Evolutionary conservation across 2,329 filamentous ascomycete species (phyloP).

Genomic region (Acephala macrosclerotiorum): DNA sequence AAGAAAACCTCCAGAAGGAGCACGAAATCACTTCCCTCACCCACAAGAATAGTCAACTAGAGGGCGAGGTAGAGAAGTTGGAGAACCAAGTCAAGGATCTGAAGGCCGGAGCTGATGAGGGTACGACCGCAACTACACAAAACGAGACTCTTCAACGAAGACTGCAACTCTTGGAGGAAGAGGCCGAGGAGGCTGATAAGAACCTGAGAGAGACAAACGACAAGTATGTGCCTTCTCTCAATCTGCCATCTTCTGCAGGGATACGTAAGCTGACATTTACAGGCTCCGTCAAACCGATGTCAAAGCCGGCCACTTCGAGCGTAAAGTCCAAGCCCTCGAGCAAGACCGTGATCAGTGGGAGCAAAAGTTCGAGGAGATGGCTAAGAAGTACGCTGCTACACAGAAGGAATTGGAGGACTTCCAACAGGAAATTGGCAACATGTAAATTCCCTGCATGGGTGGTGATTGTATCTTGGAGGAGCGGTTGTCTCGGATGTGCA

Average conservation of each 20-base stretch:
- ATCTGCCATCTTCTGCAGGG: slow-evolving; percentile 10
- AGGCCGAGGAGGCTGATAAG: slow-evolving; percentile 96
- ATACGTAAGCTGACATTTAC: slow-evolving; percentile 34
- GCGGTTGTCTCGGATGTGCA: slow-evolving; percentile 20
- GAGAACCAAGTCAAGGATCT: slow-evolving; percentile 83
- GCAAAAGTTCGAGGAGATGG: slow-evolving; percentile 96
- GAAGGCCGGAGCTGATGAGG: slow-evolving; percentile 87
- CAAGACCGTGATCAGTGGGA: slow-evolving; percentile 93
- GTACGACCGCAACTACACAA: slow-evolving; percentile 82
- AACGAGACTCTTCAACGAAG: slow-evolving; percentile 92
- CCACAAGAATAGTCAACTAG: slow-evolving; percentile 94
- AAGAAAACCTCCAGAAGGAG: slow-evolving; percentile 96
- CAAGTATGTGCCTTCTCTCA: slow-evolving; percentile 73
- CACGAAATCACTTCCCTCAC: slow-evolving; percentile 96
- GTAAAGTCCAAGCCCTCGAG: slow-evolving; percentile 98
- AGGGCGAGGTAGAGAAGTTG: slow-evolving; percentile 90
- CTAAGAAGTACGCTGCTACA: slow-evolving; percentile 82
- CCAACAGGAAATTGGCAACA: slow-evolving; percentile 90
- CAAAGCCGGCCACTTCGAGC: slow-evolving; percentile 98
- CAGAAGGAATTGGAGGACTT: slow-evolving; percentile 94
- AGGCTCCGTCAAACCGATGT: slow-evolving; percentile 99
- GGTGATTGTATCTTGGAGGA: slow-evolving; percentile 2
- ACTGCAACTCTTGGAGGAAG: slow-evolving; percentile 95
- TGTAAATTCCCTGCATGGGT: slow-evolving; percentile 59
- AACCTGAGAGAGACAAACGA: slow-evolving; percentile 96